Evolutionary conservation across 495 filamentous ascomycete genomes (phyloP).

Genomic region (Apodospora peruviana): DNA sequence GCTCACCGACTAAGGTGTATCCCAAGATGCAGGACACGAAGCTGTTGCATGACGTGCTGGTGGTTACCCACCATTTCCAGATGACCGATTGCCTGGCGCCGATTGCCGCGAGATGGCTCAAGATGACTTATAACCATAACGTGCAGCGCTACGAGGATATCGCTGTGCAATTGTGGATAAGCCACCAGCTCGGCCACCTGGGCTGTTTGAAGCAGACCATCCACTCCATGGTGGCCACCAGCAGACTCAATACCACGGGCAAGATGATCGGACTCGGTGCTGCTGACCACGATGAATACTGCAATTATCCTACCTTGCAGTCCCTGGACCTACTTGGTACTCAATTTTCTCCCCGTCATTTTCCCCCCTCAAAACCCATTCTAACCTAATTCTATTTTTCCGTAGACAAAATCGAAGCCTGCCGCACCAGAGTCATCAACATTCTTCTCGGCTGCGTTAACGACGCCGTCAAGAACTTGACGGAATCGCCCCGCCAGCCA

Average conservation of each 20-base stretch:
- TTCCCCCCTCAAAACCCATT: neutral
- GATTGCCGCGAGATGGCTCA: slow-evolving; percentile 2
- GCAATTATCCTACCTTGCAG: neutral
- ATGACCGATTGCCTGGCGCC: slow-evolving; percentile 5
- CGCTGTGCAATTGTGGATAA: slow-evolving; percentile 4
- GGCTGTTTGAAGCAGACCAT: slow-evolving; percentile 9
- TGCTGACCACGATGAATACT: neutral
- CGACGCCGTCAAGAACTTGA: neutral
- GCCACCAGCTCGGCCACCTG: slow-evolving; percentile 4
- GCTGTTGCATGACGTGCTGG: slow-evolving; percentile 6
- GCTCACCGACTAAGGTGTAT: neutral
- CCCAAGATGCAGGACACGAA: neutral
- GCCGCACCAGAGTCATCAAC: neutral
- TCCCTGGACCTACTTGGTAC: neutral
- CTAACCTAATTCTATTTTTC: neutral
- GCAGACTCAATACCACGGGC: neutral
- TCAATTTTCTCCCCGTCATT: neutral
- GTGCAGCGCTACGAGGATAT: neutral
- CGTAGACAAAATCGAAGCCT: neutral
- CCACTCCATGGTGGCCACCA: neutral
- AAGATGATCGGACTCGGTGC: slow-evolving; percentile 3
- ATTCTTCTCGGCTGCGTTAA: neutral
- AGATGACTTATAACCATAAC: neutral
- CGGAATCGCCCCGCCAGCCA: neutral
- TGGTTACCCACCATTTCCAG: slow-evolving; percentile 1